Base-by-base conservation (phyloP, 164 flowering plant species). In the Tetrastigma voinierianum region DNA sequence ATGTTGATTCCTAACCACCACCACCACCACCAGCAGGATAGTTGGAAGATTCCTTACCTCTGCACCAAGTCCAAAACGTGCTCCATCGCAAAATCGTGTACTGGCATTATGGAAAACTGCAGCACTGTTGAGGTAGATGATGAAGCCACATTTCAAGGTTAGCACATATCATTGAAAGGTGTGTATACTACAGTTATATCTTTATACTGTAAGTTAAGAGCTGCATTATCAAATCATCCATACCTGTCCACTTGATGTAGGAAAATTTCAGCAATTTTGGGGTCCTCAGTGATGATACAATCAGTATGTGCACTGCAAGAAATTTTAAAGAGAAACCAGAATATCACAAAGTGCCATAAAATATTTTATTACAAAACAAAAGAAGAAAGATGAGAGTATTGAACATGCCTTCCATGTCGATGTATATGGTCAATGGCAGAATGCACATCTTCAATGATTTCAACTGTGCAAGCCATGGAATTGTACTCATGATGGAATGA, bases 91-190 rank as follows among this genome's bases (percentile, higher is more conserved):
- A 66, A 92, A 92, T 64, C 96, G 74, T 21, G 98, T 89, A 77
- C 98, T 92, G 44, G 95, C 93, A 77, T 92, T 92, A 76, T 87
- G 96, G 70, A 92, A 85, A 32, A 90, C 91, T 3, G 94, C 98
- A 78, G 94, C 90, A 78, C 98, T 92, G 84, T 68, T 46, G 67
- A 59, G 43, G 16, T 58, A 55, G 70, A 65, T 16, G 45, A n/a
- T 16, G 23, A 25, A 19, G 51, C 49, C 62, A 20, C 44, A 32
- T 8, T 18, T 51, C n/a, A 46, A 55, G 58, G 58, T 55, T 55
- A 21, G 1, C 13, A 55, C 16, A 49, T n/a, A n/a, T n/a, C n/a
- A n/a, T n/a, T n/a, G n/a, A 11, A 49, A 5, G n/a, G 16, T 13
- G n/a, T n/a, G 15, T 49, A 14, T 11, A 49, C 52, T 16, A 49